Percentiles rank a stretch among this genome's conserved stretches.
Evolutionary conservation across 2,329 filamentous ascomycete species (phyloP).

Genomic region (Aureobasidium lini): DNA sequence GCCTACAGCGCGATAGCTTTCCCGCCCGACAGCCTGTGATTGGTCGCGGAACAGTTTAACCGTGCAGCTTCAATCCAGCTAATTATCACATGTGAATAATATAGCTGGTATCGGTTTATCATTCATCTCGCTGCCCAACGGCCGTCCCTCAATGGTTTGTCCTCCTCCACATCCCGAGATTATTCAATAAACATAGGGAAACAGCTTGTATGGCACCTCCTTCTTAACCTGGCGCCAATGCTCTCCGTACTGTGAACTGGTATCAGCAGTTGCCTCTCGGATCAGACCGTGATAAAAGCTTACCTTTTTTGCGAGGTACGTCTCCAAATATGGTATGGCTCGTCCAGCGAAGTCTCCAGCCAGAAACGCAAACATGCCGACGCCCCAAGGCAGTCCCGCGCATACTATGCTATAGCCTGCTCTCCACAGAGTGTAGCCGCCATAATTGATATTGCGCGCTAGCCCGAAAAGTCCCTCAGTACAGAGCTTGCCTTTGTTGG

Average conservation of each 20-base stretch:
- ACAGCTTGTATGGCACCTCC: slow-evolving; percentile 21
- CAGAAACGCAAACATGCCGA: slow-evolving; percentile 15
- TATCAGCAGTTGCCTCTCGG: background rate
- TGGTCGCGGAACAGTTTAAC: background rate
- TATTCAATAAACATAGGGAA: slow-evolving; percentile 21
- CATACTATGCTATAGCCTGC: slow-evolving; percentile 20
- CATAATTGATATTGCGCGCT: slow-evolving; percentile 23
- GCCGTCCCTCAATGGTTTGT: background rate
- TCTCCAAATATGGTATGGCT: slow-evolving; percentile 23
- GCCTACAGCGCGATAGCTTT: background rate
- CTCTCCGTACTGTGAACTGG: slow-evolving; percentile 18
- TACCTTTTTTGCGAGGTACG: slow-evolving; percentile 22
- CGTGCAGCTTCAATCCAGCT: background rate
- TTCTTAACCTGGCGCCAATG: slow-evolving; percentile 20
- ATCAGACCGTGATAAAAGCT: background rate
- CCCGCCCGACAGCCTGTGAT: background rate
- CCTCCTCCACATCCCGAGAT: background rate
- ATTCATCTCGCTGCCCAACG: background rate
- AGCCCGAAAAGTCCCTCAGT: slow-evolving; percentile 20
- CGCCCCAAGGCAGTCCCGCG: slow-evolving; percentile 20
- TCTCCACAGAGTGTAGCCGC: slow-evolving; percentile 23
- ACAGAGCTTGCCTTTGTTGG: slow-evolving; percentile 22
- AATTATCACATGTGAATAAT: background rate
- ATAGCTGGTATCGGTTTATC: background rate
- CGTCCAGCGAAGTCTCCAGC: slow-evolving; percentile 20